Base-by-base conservation (phyloP, 2,329 filamentous ascomycete species). In the Colletotrichum sp. region DNA sequence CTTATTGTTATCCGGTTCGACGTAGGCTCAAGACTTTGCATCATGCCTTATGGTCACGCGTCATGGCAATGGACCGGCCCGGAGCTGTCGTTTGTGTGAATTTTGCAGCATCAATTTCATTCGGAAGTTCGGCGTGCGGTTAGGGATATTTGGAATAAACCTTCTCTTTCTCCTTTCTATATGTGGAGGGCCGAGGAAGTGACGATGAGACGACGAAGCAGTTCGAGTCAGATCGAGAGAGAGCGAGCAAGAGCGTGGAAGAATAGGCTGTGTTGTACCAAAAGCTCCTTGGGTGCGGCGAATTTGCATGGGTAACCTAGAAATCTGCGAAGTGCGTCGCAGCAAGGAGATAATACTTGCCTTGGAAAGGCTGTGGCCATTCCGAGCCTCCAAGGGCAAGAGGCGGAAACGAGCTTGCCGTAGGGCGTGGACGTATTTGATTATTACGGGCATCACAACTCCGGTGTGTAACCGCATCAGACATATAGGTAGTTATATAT, bases 81-180 rank as follows among this genome's bases (percentile, higher is more conserved):
- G 34, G 43, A 74, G 43, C 68, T 72, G 63, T 66, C 38, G 72
- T 66, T 63, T 62, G 57, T 59, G 58, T 63, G 68, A 59, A 36
- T 72, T 67, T 51, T 63, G 69, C 72, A 72, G 68, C 68, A 74
- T 74, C 72, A 72, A 63, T 63, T 74, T 74, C 72, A 66, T 74
- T 74, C 64, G 72, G 64, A 72, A 63, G 70, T 74, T 74, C 27
- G 72, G 72, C 72, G 72, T 69, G 72, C 43, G 72, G 72, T 65
- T 73, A 57, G 47, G 70, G 70, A 34, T 69, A 68, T 27, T 74
- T 73, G 72, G 72, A 74, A 74, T 74, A 74, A 74, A 74, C 65
- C 65, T 61, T 74, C 59, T 64, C 33, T 73, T 69, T 74, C 55
- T 58, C 62, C 66, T 69, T 58, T 64, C 38, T 69, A 64, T 73